Evolutionary conservation across 2,329 filamentous ascomycete species (phyloP).

Genomic region (Dendrostoma leiphaemia): DNA sequence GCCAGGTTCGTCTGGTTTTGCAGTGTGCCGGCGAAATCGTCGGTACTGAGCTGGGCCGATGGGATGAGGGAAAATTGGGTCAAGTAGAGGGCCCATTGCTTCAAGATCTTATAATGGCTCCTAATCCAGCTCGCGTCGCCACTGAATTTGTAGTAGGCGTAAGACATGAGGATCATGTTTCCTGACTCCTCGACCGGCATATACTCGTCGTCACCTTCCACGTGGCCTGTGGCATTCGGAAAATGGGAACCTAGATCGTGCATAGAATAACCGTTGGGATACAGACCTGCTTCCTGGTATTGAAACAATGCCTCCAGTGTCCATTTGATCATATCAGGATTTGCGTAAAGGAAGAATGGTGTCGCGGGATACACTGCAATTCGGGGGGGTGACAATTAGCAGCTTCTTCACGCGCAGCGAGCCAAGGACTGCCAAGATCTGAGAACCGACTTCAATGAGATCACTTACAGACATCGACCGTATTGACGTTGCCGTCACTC

Average conservation of each 20-base stretch:
- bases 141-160: slow-evolving; percentile 11
- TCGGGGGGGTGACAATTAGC: neutral
- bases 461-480: slow-evolving; percentile 66
- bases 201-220: slow-evolving; percentile 65
- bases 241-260: slow-evolving; percentile 71
- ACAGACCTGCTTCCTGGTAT: slow-evolving; percentile 76
- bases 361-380: slow-evolving; percentile 67
- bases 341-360: slow-evolving; percentile 81
- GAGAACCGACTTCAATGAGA: no score
- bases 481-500: slow-evolving; percentile 79
- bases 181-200: slow-evolving; percentile 74
- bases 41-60: slow-evolving; percentile 68
- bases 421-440: no score
- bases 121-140: slow-evolving; percentile 30
- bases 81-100: slow-evolving; percentile 69
- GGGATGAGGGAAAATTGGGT: slow-evolving; percentile 68
- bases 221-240: slow-evolving; percentile 70
- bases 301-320: slow-evolving; percentile 76
- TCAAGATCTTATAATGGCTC: slow-evolving; percentile 61
- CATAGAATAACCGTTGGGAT: slow-evolving; percentile 77
- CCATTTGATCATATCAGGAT: slow-evolving; percentile 75
- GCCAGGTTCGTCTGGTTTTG: slow-evolving; percentile 73
- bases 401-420: neutral
- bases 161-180: slow-evolving; percentile 69
- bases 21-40: slow-evolving; percentile 72